These are phyloP conservation scores for Podospora pseudocomata DNA, from an alignment of 495 filamentous ascomycete genomes.

Conservation along the genomic window DNA sequence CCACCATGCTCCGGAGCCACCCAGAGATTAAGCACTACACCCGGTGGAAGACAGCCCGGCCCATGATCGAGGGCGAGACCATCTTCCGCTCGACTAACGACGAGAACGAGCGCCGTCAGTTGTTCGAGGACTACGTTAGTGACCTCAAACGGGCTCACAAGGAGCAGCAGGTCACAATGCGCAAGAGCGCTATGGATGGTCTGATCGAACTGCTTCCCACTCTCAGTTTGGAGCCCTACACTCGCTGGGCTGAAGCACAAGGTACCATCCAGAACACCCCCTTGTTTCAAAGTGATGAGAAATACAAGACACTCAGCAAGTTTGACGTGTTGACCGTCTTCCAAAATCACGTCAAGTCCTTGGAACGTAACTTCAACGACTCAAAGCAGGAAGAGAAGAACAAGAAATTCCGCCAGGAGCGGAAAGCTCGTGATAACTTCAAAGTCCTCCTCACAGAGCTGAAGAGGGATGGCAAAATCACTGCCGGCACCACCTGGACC, in stretches of 20 bases:
- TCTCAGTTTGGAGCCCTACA: constrained; percentile 85
- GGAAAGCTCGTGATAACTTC: constrained; percentile 80
- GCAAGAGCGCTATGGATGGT: constrained; percentile 82
- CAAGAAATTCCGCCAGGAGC: constrained; percentile 71
- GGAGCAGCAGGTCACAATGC: constrained; percentile 66
- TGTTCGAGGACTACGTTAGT: constrained; percentile 91
- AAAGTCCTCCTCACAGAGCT: constrained; percentile 68
- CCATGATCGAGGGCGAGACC: constrained; percentile 92
- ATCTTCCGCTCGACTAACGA: constrained; percentile 88
- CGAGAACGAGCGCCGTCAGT: constrained; percentile 81
- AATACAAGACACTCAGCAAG: constrained; percentile 82
- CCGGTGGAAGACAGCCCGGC: constrained; percentile 92
- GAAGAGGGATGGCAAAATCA: constrained; percentile 74
- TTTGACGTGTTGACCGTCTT: constrained; percentile 90
- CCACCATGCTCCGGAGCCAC: constrained; percentile 92
- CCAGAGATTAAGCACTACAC: constrained; percentile 98
- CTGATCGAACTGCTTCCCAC: constrained; percentile 77
- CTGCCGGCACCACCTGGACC: constrained; percentile 86
- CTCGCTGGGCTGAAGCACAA: constrained; percentile 90
- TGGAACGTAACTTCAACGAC: constrained; percentile 89
- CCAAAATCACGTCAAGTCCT: constrained; percentile 87
- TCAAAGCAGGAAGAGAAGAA: constrained; percentile 82
- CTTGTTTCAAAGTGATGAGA: constrained; percentile 77
- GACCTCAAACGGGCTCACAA: constrained; percentile 75
- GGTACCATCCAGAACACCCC: constrained; percentile 73